Evolutionary conservation across 768 basidiomycete species (phyloP).

Genomic region (Tylopilus cervinicoccineus): DNA sequence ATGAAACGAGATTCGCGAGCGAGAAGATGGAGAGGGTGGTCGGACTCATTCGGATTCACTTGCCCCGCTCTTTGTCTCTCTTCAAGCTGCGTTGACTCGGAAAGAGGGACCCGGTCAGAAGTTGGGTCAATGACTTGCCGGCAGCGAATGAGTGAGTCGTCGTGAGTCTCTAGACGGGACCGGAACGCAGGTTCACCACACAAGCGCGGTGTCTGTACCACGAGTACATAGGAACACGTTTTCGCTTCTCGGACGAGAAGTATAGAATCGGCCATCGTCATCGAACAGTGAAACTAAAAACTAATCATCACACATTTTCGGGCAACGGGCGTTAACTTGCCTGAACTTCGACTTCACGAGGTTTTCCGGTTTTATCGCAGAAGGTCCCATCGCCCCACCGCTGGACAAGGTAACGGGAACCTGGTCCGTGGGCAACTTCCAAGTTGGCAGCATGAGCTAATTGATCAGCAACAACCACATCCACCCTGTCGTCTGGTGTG

Average conservation of each 20-base stretch:
- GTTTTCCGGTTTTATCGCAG: constrained; percentile 88
- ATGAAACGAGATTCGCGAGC: constrained; percentile 46
- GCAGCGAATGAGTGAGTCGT: constrained; percentile 72
- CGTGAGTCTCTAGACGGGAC: constrained; percentile 60
- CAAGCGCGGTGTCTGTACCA: constrained; percentile 91
- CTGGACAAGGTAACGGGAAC: constrained; percentile 89
- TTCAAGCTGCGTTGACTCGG: constrained; percentile 30
- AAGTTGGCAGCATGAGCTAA: constrained; percentile 63
- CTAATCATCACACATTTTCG: constrained; percentile 1
- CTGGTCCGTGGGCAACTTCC: constrained; percentile 71
- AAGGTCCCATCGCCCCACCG: constrained; percentile 87
- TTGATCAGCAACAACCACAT: constrained; percentile 63
- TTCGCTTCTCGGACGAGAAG: constrained; percentile 90
- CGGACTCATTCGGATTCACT: constrained; percentile 42
- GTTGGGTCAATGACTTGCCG: constrained; percentile 57
- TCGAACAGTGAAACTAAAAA: constrained; percentile 87
- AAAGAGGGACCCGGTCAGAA: constrained; percentile 16
- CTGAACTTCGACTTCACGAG: constrained; percentile 94
- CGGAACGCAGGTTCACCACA: constrained; percentile 93
- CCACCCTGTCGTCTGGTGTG: constrained; percentile 54
- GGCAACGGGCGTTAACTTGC: constrained; percentile 38
- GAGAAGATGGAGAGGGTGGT: constrained; percentile 53
- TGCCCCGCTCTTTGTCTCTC: constrained; percentile 27
- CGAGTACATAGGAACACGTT: constrained; percentile 91
- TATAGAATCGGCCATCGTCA: constrained; percentile 89